Base-by-base conservation (phyloP, 352 stramenopile species). In the Globisporangium abappressorium region DNA sequence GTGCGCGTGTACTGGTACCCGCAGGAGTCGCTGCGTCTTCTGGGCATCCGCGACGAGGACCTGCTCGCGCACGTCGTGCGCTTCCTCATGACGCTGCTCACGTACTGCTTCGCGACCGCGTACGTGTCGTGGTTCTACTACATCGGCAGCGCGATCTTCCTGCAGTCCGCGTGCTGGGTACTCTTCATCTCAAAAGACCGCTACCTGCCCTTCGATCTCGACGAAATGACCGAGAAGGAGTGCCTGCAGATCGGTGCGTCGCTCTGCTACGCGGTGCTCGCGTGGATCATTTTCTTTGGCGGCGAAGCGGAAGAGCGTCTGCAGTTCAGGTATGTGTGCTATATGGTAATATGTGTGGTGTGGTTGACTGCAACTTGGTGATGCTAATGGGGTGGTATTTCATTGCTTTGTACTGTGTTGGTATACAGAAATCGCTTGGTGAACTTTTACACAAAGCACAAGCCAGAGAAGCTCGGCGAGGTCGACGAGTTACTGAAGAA, bases 401-500 rank as follows among this genome's bases (percentile, higher is more conserved):
- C 72, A 5, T 33, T 68, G 24, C 62, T 30, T 22, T n/a, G 7
- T 22, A 22, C 18, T 57, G 22, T 55, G 7, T 1, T 2, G 20
- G 8, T 30, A 9, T 28, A 2, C 33, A 69, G 64, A 62, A 69
- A 69, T 63, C 72, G 81, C 47, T 58, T 94, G 65, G 41, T 78
- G 53, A 76, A 71, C 26, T 95, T 95, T 68, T 95, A 95, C 69
- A 64, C 63, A 2, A 87, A 89, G 69, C 77, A 93, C 73, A 93
- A 95, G 62, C 82, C 85, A 8, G 57, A 70, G 28, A 95, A 95
- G 66, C 69, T 95, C 38, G 41, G 54, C 1, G 70, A 89, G 28
- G 77, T 95, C 34, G 80, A 89, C 24, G 71, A 79, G n/a, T 71
- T 93, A 20, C 56, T 95, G 8, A 71, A 77, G 38, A 92, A 92